Evolutionary conservation across 768 basidiomycete species (phyloP), one percentile per base, ranked within the genome.

Genomic region (Termitomyces titanicus): DNA sequence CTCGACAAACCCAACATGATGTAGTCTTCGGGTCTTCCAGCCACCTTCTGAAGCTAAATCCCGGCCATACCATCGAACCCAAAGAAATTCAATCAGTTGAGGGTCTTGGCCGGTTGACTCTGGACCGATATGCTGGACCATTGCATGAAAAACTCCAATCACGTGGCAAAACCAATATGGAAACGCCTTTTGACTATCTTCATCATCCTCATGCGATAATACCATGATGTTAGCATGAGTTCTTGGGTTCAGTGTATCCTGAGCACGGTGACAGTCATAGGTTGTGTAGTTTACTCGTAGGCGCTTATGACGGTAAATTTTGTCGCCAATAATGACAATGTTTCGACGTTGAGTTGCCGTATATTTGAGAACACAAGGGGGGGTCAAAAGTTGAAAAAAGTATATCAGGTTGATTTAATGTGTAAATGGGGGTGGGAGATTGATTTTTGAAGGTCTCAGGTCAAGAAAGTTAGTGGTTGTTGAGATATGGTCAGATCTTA

Each of bases 271-370:
- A 1, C 74, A 54, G 60, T 79, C 72, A 53, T 78, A 78, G 0
- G 72, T 74, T 0, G 72, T 75, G 54, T 73, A 76, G 59, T 75
- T 75, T 38, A 79, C 40, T 0, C 66, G 66, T 1, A 78, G 13
- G 0, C 60, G 51, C 39, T 70, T 71, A 61, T 73, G 70, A 10
- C 9, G 38, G 37, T 63, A 76, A 25, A 72, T 58, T 34, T 31
- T 58, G 57, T 68, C 27, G 56, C 68, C 68, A 3, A 42, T 22
- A 42, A 70, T 50, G 18, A 29, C 9, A 4, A 68, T 58, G 0
- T 39, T 47, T 1, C 60, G 59, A 2, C 34, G 59, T 47, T 62
- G 61, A 35, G 51, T 45, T 5, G 39, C 44, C 22, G 60, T 50
- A 42, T 64, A 65, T 5, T 52, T 40, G 17, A 57, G 45, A n/a